Conservation (phyloP, 768 basidiomycete genomes). For the Termitomyces sp. region DNA sequence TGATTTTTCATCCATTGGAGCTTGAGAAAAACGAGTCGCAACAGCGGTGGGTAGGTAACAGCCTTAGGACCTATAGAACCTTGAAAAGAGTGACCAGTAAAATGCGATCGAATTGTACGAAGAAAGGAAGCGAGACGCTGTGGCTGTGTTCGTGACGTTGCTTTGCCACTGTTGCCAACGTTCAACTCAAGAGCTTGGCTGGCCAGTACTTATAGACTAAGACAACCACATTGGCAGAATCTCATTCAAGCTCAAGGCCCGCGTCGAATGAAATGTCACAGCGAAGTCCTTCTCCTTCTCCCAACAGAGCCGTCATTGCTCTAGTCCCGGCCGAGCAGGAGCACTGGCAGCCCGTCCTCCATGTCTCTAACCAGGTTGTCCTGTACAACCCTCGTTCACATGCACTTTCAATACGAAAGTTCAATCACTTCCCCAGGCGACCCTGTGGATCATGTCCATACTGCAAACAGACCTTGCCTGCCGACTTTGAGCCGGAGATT, state of each 20-base stretch:
- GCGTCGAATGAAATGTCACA: constrained; percentile 5
- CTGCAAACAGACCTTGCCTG: constrained; percentile 58
- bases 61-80: neutral
- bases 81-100: no score
- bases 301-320: constrained; percentile 12
- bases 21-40: no score
- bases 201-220: no score
- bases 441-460: constrained; percentile 55
- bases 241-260: no score
- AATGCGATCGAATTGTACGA: no score
- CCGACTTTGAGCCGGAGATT: constrained; percentile 30
- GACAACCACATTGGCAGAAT: neutral
- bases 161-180: neutral
- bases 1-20: no score
- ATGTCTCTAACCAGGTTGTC: constrained; percentile 81
- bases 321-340: constrained; percentile 22
- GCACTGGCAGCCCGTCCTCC: constrained; percentile 73
- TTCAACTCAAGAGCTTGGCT: neutral
- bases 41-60: neutral
- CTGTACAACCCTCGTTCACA: constrained; percentile 84
- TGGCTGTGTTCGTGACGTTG: neutral
- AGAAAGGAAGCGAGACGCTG: no score
- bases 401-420: constrained; percentile 60
- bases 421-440: constrained; percentile 16
- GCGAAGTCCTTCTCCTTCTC: constrained; percentile 12